A percentile compares a stretch with the other conserved stretches of the same genome.
These are phyloP conservation scores for Rauvolfia tetraphylla DNA, from an alignment of 257 asterid genomes.

Conservation along the genomic window DNA sequence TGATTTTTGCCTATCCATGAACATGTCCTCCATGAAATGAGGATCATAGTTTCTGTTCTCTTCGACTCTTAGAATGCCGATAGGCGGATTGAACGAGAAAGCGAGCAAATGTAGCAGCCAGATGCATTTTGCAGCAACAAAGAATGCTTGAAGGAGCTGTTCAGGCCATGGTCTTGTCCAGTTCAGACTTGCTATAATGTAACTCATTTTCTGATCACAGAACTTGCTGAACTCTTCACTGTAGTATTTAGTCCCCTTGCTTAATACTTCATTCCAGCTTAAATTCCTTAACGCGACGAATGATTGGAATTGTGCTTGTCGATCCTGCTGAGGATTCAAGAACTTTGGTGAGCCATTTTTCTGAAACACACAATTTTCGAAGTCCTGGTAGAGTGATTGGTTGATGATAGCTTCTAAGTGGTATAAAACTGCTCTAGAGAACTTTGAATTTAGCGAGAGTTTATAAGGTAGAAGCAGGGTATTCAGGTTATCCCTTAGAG, in stretches of 20 bases:
- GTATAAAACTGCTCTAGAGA: conserved; percentile 52
- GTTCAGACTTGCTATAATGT: conserved; percentile 46
- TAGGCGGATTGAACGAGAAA: conserved; percentile 57
- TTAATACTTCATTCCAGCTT: conserved; percentile 84
- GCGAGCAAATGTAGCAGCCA: conserved; percentile 95
- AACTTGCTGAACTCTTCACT: conserved; percentile 88
- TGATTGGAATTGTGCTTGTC: conserved; percentile 58
- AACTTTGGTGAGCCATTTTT: conserved; percentile 62
- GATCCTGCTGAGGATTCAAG: conserved; percentile 63
- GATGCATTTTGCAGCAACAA: conserved; percentile 83
- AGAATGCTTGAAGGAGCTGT: conserved; percentile 84
- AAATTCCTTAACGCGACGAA: conserved; percentile 71
- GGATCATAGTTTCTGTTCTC: conserved; percentile 55
- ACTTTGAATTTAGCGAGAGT: conserved; percentile 51
- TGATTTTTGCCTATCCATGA: conserved; percentile 47
- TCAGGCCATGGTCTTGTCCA: conserved; percentile 96
- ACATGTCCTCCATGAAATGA: conserved; percentile 75
- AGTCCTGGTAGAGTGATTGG: conserved; percentile 78
- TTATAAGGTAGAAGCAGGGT: conserved; percentile 58
- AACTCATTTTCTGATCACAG: conserved; percentile 91
- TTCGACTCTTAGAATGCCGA: conserved; percentile 60
- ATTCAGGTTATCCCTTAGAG: conserved; percentile 53
- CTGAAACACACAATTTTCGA: conserved; percentile 72
- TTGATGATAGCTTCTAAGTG: conserved; percentile 81
- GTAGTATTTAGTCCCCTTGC: conserved; percentile 83